Base-by-base conservation (phyloP, 1,139 yeast species). In the Debaryomycetaceae sp. region DNA sequence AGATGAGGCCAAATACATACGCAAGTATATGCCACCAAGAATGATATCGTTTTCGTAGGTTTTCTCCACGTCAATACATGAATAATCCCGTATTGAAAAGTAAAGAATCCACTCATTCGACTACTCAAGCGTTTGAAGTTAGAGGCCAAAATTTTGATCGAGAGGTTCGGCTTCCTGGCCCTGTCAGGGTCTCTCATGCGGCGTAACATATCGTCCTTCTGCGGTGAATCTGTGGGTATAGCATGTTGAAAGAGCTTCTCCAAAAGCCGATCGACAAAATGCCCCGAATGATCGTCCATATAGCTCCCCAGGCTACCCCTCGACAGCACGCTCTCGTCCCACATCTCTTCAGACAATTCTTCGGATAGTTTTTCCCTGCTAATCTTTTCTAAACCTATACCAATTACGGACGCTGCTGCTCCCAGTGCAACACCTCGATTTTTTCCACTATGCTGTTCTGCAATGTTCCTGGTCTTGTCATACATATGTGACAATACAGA, bases 1-100 rank as follows among this genome's bases (percentile, higher is more conserved):
- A 87, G 65, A 57, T 83, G 83, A 0, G 97, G 97, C 68, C 87
- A 78, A 38, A 85, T 63, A 55, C 87, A 82, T 2, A 79, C 69
- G 47, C 81, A 70, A 0, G 90, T 81, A 47, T 83, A 79, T 5
- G 78, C 51, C 7, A 82, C 68, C 45, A 84, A 60, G 17, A 66
- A 61, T 1, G 80, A 65, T 11, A 84, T 53, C 0, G 91, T 84
- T 48, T 77, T 73, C 0, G 82, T 62, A 0, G 88, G 87, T 36
- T 69, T 68, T 46, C 76, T 76, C 93, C 93, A 85, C 1, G 84
- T 75, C 14, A 83, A 49, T 0, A 84, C 59, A 40, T 79, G 76
- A 7, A 80, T 65, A 1, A 82, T 24, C 1, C 80, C 79, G 54
- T 80, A 83, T 49, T 84, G 87, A 5, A 80, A 48, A 29, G 68